Conservation (phyloP, 164 flowering plant genomes). For the Magnolia officinalis region DNA sequence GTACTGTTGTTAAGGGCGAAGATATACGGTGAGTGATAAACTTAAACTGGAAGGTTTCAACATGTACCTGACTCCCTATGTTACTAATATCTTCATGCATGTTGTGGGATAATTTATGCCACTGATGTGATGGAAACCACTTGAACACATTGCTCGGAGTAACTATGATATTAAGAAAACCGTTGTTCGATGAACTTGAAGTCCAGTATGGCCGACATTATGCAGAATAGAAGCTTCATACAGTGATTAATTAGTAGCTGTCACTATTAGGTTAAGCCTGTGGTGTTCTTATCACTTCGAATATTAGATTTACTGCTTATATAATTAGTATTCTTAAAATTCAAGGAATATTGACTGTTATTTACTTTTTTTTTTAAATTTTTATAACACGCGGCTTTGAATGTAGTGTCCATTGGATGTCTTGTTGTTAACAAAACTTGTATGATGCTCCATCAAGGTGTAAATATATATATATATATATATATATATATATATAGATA, state of each 20-base stretch:
- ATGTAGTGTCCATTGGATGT: too few relatives aligned
- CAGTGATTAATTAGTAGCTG: too few relatives aligned
- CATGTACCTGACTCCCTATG: background rate
- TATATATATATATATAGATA: too few relatives aligned
- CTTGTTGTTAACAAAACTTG: too few relatives aligned
- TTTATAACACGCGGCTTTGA: too few relatives aligned
- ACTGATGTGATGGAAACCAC: background rate
- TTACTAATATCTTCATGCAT: background rate
- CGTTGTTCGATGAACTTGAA: too few relatives aligned
- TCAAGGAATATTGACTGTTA: background rate
- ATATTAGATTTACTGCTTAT: background rate
- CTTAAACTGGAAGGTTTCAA: background rate
- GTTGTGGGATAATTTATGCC: background rate
- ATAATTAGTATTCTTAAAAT: too few relatives aligned
- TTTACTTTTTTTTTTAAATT: background rate
- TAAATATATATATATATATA: too few relatives aligned
- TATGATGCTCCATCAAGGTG: too few relatives aligned
- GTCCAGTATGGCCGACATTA: too few relatives aligned
- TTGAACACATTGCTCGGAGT: background rate
- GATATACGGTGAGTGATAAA: constrained; percentile 72
- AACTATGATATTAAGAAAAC: background rate
- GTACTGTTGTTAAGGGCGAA: constrained; percentile 79
- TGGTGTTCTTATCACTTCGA: background rate
- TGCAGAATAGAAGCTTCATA: too few relatives aligned
- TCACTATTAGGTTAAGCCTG: background rate